Evolutionary conservation across 768 basidiomycete species (phyloP).

Genomic region (Mycena rosella): DNA sequence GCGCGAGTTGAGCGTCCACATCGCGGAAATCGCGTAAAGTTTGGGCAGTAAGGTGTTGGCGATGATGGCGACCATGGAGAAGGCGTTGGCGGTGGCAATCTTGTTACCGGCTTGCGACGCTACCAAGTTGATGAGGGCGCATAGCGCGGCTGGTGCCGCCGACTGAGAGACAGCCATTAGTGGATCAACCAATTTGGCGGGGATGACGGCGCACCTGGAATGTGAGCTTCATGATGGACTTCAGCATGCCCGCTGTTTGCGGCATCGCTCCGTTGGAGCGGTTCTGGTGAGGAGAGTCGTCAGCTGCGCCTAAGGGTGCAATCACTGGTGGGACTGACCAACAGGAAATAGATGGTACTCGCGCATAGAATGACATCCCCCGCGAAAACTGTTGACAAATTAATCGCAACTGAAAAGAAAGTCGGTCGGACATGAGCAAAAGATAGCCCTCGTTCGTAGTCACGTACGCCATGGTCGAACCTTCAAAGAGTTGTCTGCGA

Average conservation of each 20-base stretch:
- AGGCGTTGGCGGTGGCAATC: background rate
- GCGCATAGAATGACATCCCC: background rate
- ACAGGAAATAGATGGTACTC: background rate
- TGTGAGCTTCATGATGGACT: background rate
- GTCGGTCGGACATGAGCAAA: too few species aligned
- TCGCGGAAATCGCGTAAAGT: constrained; percentile 10
- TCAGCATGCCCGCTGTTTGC: background rate
- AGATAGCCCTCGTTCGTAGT: too few species aligned
- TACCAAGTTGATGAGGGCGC: background rate
- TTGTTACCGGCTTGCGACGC: background rate
- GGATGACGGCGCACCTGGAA: background rate
- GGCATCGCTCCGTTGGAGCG: background rate
- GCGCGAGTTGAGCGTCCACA: constrained; percentile 19
- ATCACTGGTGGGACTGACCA: background rate
- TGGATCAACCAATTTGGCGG: background rate
- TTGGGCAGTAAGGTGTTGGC: background rate
- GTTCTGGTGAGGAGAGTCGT: background rate
- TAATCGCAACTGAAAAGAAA: background rate
- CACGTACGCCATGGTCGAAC: too few species aligned
- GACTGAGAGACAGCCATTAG: background rate
- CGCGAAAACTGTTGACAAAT: background rate
- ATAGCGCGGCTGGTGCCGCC: background rate
- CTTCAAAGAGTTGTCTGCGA: background rate
- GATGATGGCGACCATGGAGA: background rate
- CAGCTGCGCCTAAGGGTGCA: background rate